A percentile compares a stretch with the other conserved stretches of the same genome.
These are phyloP conservation scores for Botryotinia calthae DNA, from an alignment of 2,329 filamentous ascomycete genomes.

Conservation along the genomic window DNA sequence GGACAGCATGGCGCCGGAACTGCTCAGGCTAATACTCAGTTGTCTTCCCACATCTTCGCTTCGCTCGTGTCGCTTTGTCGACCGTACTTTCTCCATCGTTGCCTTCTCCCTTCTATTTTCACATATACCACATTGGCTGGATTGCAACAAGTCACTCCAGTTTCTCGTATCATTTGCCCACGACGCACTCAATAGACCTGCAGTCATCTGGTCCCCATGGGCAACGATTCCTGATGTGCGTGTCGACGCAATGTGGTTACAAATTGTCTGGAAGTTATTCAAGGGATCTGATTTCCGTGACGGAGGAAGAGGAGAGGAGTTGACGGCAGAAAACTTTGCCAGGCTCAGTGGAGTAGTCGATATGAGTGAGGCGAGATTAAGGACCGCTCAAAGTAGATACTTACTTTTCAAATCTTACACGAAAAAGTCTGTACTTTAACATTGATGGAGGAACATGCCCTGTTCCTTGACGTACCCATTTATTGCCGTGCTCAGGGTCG, in stretches of 20 bases:
- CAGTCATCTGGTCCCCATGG: conserved; percentile 15
- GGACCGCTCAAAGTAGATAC: conserved; percentile 30
- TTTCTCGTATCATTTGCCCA: conserved; percentile 11
- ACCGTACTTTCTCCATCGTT: conserved; percentile 24
- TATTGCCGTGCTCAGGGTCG: not conserved
- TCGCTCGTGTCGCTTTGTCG: conserved; percentile 24
- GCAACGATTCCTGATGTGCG: conserved; percentile 22
- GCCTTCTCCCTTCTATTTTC: conserved; percentile 24
- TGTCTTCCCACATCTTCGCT: conserved; percentile 25
- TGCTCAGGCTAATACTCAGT: conserved; percentile 25
- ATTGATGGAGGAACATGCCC: not conserved
- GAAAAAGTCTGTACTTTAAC: not conserved
- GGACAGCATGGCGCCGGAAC: conserved; percentile 25
- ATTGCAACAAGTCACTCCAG: conserved; percentile 7
- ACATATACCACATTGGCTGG: conserved; percentile 27
- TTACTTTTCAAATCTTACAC: conserved; percentile 26
- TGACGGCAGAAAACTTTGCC: conserved; percentile 28
- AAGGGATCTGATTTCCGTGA: conserved; percentile 4
- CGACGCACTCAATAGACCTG: not conserved
- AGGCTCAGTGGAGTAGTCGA: conserved; percentile 27
- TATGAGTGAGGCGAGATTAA: conserved; percentile 27
- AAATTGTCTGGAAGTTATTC: conserved; percentile 27
- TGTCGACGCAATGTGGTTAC: conserved; percentile 23
- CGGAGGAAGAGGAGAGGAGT: not conserved
- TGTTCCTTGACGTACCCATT: not conserved